These are phyloP conservation scores for Populus hybrid DNA, from an alignment of 441 rosid species.

Conservation along the genomic window DNA sequence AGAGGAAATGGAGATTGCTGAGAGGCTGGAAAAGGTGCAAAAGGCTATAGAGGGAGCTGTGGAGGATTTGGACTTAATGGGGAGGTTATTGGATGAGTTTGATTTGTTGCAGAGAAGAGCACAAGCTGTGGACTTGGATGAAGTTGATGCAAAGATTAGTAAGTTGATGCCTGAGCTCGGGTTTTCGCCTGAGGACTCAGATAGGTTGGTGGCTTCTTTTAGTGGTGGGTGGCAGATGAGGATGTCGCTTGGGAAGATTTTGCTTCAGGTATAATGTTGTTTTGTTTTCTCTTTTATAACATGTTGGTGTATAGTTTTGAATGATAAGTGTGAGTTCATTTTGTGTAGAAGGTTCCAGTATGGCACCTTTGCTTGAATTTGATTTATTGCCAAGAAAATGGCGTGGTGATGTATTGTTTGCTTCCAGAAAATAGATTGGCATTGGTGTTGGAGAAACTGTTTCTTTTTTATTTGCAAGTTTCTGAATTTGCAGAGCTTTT, in stretches of 20 bases:
- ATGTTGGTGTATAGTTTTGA: not conserved
- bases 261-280: conserved; percentile 63
- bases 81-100: conserved; percentile 89
- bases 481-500: not conserved
- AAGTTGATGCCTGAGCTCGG: conserved; percentile 93
- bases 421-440: not conserved
- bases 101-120: conserved; percentile 86
- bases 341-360: not conserved
- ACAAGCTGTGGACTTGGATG: conserved; percentile 67
- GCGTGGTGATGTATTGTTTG: not conserved
- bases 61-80: conserved; percentile 91
- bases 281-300: not conserved
- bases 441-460: not conserved
- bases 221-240: conserved; percentile 99
- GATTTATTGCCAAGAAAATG: not conserved
- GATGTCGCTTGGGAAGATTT: conserved; percentile 94
- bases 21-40: conserved; percentile 68
- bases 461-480: not conserved
- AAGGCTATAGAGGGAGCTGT: conserved; percentile 75
- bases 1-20: conserved; percentile 84
- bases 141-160: conserved; percentile 76
- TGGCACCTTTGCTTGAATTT: not conserved
- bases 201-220: conserved; percentile 89
- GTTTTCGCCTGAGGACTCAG: conserved; percentile 70
- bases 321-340: not conserved